These are phyloP conservation scores for Debaryomycetaceae sp. DNA, from an alignment of 1,139 yeast genomes.

Conservation along the genomic window DNA sequence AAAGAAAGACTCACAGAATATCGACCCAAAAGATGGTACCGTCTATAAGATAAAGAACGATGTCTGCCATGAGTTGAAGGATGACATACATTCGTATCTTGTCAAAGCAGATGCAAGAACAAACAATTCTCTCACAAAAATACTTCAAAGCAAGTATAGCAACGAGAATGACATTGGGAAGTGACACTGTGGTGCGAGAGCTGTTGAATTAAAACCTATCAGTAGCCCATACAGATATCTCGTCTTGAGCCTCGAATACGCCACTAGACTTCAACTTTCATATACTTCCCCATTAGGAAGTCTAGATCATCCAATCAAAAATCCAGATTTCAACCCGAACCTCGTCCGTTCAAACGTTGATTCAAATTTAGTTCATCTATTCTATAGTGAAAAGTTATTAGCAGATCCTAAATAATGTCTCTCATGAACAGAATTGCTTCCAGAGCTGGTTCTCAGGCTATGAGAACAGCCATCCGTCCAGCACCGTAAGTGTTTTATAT, in stretches of 20 bases:
- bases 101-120: constrained; percentile 27
- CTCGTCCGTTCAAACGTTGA: constrained; percentile 10
- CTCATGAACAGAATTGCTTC: constrained; percentile 47
- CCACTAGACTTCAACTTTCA: constrained; percentile 1
- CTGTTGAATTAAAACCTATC: background rate
- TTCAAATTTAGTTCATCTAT: background rate
- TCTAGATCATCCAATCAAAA: constrained; percentile 38
- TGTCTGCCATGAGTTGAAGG: constrained; percentile 22
- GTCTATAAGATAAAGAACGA: constrained; percentile 1
- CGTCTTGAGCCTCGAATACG: background rate
- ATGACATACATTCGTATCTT: constrained; percentile 24
- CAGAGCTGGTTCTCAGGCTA: constrained; percentile 41
- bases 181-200: background rate
- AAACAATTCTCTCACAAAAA: constrained; percentile 23
- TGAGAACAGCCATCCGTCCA: constrained; percentile 40
- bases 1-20: no score
- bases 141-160: constrained; percentile 22
- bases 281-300: constrained; percentile 29
- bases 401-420: constrained; percentile 25
- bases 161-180: background rate
- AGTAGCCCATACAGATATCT: background rate
- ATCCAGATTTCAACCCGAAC: constrained; percentile 19
- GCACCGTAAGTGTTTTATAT: constrained; percentile 38
- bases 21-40: no score
- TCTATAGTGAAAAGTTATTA: constrained; percentile 3